phyloP scores from a whole-genome alignment of 176 grass and related monocot species.

The Oryza meridionalis region DNA sequence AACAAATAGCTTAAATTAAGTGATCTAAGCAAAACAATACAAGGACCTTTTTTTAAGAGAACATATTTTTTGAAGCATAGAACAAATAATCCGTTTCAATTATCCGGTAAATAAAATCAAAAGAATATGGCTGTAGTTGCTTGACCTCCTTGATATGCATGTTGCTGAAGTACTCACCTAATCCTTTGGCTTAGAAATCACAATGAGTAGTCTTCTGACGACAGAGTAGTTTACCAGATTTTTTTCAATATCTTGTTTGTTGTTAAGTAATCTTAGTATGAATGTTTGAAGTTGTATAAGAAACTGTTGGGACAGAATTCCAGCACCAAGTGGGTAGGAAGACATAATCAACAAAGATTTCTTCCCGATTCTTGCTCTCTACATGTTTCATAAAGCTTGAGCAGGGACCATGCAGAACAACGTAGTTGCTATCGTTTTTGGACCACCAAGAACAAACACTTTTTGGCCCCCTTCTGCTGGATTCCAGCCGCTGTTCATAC shows the following conservation, averaged over 20 bases:
- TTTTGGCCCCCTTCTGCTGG: conserved; percentile 28
- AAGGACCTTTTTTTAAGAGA: too few species aligned
- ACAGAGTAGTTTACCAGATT: neutral
- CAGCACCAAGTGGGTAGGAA: conserved; percentile 8
- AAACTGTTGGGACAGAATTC: neutral
- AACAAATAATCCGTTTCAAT: too few species aligned
- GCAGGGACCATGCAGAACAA: conserved; percentile 4
- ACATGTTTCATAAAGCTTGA: conserved; percentile 20
- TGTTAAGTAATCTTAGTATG: neutral
- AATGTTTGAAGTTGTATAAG: neutral
- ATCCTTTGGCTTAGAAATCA: neutral
- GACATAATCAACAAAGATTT: conserved; percentile 18
- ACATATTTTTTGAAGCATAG: too few species aligned
- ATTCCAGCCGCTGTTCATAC: conserved; percentile 41
- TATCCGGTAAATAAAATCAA: too few species aligned
- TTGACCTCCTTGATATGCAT: neutral
- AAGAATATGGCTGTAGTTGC: too few species aligned
- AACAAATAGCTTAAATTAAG: too few species aligned
- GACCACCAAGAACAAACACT: conserved; percentile 36
- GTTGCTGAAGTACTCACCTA: neutral
- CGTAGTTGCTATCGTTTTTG: conserved; percentile 25
- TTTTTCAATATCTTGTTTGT: neutral
- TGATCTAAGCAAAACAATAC: too few species aligned
- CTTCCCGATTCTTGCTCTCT: conserved; percentile 16
- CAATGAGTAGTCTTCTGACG: neutral